Base-by-base conservation (phyloP, 495 filamentous ascomycete genomes). In the Podospora comata region DNA sequence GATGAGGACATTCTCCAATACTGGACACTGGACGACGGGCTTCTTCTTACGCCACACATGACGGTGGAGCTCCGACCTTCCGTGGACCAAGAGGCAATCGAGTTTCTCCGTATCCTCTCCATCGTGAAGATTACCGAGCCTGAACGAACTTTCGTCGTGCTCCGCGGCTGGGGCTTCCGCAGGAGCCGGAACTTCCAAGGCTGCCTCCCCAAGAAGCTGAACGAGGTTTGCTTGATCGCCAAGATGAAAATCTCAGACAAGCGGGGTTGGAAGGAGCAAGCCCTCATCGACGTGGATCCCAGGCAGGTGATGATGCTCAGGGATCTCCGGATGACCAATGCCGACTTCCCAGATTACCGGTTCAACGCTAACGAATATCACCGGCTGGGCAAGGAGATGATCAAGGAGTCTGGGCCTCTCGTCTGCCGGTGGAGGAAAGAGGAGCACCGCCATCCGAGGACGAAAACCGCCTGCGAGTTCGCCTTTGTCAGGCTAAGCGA, bases 291-390 rank as follows among this genome's bases (percentile, higher is more conserved):
- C 0, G 61, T 87, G 11, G 60, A 78, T 0, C 39, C 83, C 0
- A 59, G 66, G 0, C 67, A 79, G 0, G 71, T 87, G 1, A 59
- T 79, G 1, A 67, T 68, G 16, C 57, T 72, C 3, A 75, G 88
- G 5, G 71, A 79, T 0, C 73, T 89, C 9, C 72, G 82, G 4
- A 64, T 85, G 2, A 90, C 88, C 0, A 88, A 90, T 64, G 75
- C 79, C 1, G 65, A 77, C 0, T 89, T 84, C 13, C 81, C 81
- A 0, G 67, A 71, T 0, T 62, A 77, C 19, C 71, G 77, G 0
- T 85, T 79, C 56, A 68, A 60, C 0, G 0, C 0, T 0, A 9
- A 27, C 0, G 64, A 70, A 0, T 71, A 26, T 0, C 11, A 0
- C 3, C 4, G 60, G 11, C 60, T 67, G 1, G 68, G 77, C 4